Percentiles rank a stretch among this genome's conserved stretches.
phyloP scores from a whole-genome alignment of 805 yeast genomes.

The Lipomyces spencermartinsiae region DNA sequence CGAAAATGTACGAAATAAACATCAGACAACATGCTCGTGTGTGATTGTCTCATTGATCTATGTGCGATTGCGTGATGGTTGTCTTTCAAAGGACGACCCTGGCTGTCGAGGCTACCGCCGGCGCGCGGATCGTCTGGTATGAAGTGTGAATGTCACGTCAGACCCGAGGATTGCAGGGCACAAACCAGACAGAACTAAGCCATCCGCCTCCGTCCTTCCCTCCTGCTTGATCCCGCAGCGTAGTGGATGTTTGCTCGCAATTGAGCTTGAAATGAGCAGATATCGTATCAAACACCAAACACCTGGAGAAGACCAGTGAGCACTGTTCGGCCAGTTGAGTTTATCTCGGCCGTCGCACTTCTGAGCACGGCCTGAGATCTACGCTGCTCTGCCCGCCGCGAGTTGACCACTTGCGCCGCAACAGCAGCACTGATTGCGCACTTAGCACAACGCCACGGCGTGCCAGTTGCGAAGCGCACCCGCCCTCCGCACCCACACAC shows the following conservation, averaged over 20 bases:
- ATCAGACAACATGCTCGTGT: too few relatives aligned
- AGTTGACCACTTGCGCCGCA: not conserved
- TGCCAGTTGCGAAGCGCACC: constrained; percentile 4
- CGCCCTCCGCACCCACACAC: constrained; percentile 1
- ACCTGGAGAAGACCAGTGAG: not conserved
- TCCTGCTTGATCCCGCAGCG: not conserved
- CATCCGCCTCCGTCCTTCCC: not conserved
- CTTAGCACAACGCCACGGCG: constrained; percentile 1
- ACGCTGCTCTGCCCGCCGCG: not conserved
- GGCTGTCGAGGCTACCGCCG: too few relatives aligned
- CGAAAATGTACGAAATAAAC: too few relatives aligned
- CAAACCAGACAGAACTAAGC: not conserved
- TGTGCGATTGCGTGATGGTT: too few relatives aligned
- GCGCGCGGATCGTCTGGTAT: too few relatives aligned
- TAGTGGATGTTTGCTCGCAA: not conserved
- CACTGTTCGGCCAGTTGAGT: not conserved
- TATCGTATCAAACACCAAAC: not conserved
- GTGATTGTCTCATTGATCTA: too few relatives aligned
- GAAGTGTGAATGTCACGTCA: not conserved
- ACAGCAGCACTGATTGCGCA: not conserved
- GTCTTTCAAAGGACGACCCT: too few relatives aligned
- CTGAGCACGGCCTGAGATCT: constrained; percentile 3
- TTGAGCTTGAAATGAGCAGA: not conserved
- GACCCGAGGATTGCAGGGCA: not conserved
- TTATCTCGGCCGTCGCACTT: not conserved